phyloP scores from a whole-genome alignment of 2,329 filamentous ascomycete species.

The Zopfia rhizophila region DNA sequence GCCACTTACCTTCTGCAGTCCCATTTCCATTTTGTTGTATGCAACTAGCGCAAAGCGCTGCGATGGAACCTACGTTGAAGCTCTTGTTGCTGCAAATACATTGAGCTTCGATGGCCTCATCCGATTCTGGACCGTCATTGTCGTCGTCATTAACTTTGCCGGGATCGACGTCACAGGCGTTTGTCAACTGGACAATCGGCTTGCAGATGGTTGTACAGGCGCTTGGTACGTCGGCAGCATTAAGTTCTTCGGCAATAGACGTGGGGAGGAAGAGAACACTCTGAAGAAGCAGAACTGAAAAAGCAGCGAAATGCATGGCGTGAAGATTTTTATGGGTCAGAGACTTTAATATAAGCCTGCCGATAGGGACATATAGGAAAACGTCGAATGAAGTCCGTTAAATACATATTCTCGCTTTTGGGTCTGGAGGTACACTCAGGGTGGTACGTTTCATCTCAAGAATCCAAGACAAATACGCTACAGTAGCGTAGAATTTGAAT shows the following conservation, averaged over 20 bases:
- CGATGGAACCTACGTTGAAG: conserved; percentile 10
- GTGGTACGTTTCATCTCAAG: no score
- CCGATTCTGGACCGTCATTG: conserved; percentile 5
- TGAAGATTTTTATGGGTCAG: no score
- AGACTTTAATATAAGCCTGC: no score
- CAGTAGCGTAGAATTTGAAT: no score
- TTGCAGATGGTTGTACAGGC: conserved; percentile 10
- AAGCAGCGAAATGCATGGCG: conserved; percentile 1
- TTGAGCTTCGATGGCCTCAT: conserved; percentile 13
- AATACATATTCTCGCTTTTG: no score
- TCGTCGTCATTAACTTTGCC: conserved; percentile 3
- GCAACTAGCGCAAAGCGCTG: conserved; percentile 11
- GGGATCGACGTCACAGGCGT: conserved; percentile 10
- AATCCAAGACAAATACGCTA: no score
- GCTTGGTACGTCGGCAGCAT: conserved; percentile 7
- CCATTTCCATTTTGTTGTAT: conserved; percentile 8
- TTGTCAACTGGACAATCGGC: conserved; percentile 13
- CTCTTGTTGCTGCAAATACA: conserved; percentile 13
- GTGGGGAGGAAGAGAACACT: conserved; percentile 3
- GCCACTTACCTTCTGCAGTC: conserved; percentile 8
- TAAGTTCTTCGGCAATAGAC: conserved; percentile 11
- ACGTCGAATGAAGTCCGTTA: no score
- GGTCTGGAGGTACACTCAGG: no score
- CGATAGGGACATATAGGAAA: no score
- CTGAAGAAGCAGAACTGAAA: conserved; percentile 4